Conservation (phyloP, 208 protist genomes). For the Ichthyophonus hoferi region DNA sequence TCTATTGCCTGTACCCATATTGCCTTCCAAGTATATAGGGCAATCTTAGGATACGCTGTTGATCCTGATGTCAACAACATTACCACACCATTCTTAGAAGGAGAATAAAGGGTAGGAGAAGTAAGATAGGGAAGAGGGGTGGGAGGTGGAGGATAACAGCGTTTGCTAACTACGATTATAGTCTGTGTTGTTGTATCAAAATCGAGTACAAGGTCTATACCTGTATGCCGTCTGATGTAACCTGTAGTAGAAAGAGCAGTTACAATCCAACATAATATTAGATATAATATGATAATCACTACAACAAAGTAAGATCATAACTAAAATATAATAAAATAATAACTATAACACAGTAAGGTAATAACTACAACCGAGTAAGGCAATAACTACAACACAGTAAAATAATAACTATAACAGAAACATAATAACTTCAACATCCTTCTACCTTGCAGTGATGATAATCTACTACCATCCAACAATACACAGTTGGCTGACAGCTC, state of each 20-base stretch:
- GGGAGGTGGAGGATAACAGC: not conserved
- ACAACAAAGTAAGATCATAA: too few species aligned
- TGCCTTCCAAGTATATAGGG: not conserved
- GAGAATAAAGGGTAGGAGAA: not conserved
- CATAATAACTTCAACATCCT: too few species aligned
- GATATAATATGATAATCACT: too few species aligned
- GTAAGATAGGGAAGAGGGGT: not conserved
- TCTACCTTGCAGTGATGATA: too few species aligned
- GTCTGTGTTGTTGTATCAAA: not conserved
- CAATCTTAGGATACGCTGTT: not conserved
- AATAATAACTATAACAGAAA: too few species aligned
- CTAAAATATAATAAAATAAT: too few species aligned
- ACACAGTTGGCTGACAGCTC: not conserved
- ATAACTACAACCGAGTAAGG: too few species aligned
- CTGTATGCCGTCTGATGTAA: not conserved
- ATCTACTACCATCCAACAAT: too few species aligned
- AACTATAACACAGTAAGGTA: too few species aligned
- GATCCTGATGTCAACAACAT: not conserved
- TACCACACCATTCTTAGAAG: not conserved
- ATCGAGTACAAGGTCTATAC: not conserved
- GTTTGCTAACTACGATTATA: not conserved
- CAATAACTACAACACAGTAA: too few species aligned
- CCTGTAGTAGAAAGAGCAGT: too few species aligned
- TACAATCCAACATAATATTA: too few species aligned
- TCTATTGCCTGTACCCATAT: not conserved